Evolutionary conservation across 495 filamentous ascomycete genomes (phyloP), one percentile per base, ranked within the genome.

Genomic region (Tuber microsphaerosporum): DNA sequence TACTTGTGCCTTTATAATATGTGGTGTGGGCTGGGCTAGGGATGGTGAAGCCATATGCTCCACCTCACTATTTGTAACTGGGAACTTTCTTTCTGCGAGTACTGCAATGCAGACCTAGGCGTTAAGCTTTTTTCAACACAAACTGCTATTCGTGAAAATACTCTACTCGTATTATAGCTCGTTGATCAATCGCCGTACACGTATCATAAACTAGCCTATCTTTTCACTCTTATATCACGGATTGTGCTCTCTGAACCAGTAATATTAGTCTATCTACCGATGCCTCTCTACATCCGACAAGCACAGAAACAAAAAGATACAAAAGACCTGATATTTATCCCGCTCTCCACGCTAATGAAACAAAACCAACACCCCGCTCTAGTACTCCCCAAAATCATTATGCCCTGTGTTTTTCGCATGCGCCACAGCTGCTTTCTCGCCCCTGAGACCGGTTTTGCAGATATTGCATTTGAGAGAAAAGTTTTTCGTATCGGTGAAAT

Each of bases 401-500:
- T 94, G 92, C 0, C 89, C 89, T 0, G 90, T 92, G 75, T 87
- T 84, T 56, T 84, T 83, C 2, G 91, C 92, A 85, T 94, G 92
- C 77, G 89, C 84, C 0, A 87, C 86, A 0, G 92, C 92, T 46
- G 87, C 89, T 69, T 86, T 88, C 84, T 97, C 89, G 0, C 95
- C 95, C 71, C 90, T 89, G 16, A 93, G 90, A 19, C 88, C 87
- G 84, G 88, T 89, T 0, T 89, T 86, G 81, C 94, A 96, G 19
- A 86, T 82, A 76, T 93, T 94, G 82, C 95, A 99, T 75, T 87
- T 90, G 71, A 97, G 88, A n/a, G 87, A 86, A 83, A 98, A 96
- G 2, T 88, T 89, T 17, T 91, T 89, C 4, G 93, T 97, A 82
- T 97, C 93, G 0, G 95, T 99, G 75, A 89, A 99, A 79, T 99